phyloP scores from a whole-genome alignment of 192 early-diverging fungal genomes.

The Podila epicladia region DNA sequence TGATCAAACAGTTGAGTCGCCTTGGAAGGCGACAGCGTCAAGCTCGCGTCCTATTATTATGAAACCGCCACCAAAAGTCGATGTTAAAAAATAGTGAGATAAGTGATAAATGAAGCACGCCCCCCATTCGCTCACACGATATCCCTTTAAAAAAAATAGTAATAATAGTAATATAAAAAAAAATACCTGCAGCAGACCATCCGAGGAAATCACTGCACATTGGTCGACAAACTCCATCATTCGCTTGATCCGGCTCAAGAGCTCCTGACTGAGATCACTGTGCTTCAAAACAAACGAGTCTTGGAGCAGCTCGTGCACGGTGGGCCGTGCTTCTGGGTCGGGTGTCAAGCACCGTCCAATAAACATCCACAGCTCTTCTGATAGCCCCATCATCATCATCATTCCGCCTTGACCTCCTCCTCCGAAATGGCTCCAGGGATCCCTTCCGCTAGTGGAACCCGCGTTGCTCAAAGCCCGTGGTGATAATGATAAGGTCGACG shows the following conservation, averaged over 20 bases:
- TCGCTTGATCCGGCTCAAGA: constrained; percentile 12
- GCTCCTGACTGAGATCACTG: constrained; percentile 6
- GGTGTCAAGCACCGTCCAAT: constrained; percentile 36
- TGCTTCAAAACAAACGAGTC: constrained; percentile 32
- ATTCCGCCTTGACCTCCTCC: background rate
- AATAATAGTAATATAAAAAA: too few species aligned
- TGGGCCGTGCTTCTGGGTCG: constrained; percentile 31
- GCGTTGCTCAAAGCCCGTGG: background rate
- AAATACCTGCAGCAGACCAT: background rate
- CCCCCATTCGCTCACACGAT: too few species aligned
- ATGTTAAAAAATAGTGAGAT: too few species aligned
- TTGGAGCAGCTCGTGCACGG: constrained; percentile 27
- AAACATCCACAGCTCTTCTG: constrained; percentile 42
- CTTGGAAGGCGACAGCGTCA: constrained; percentile 32
- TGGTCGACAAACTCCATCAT: constrained; percentile 49
- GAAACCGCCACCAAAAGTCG: too few species aligned
- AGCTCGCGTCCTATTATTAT: background rate
- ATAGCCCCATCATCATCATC: constrained; percentile 29
- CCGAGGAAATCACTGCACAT: constrained; percentile 15
- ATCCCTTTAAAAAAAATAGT: background rate
- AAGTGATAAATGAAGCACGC: too few species aligned
- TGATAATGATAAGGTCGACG: background rate
- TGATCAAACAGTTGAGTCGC: constrained; percentile 33
- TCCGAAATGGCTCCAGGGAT: background rate
- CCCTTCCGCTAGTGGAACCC: background rate